These are phyloP conservation scores for Lycium ferocissimum DNA, from an alignment of 257 asterid genomes.

Conservation along the genomic window DNA sequence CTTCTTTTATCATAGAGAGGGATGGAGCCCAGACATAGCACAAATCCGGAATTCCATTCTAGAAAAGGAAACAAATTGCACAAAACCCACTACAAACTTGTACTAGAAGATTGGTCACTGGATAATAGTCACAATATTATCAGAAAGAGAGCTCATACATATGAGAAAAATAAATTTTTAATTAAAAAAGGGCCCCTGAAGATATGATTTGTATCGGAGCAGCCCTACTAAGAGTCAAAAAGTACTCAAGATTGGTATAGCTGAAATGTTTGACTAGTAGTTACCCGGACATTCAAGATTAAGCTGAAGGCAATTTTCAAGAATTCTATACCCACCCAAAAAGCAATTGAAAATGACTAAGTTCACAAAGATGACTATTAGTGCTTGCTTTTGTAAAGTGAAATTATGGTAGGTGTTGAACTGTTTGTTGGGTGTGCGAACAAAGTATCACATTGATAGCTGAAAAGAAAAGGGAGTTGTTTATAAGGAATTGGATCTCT, in stretches of 20 bases:
- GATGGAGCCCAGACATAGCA: neutral
- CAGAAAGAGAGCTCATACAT: neutral
- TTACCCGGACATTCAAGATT: neutral
- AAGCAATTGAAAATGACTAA: constrained; percentile 4
- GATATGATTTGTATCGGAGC: neutral
- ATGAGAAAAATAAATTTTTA: neutral
- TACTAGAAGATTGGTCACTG: neutral
- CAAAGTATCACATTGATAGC: too few species aligned
- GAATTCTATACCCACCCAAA: constrained; percentile 22
- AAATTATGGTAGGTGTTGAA: neutral
- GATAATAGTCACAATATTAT: neutral
- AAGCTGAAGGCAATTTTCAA: neutral
- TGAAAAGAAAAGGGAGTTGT: too few species aligned
- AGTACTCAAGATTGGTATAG: constrained; percentile 23
- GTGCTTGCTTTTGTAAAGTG: neutral
- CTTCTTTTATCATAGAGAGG: neutral
- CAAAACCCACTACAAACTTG: neutral
- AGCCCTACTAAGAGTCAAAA: constrained; percentile 19
- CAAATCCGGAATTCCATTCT: neutral
- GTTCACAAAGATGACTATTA: neutral
- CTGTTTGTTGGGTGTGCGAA: too few species aligned
- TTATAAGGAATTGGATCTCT: too few species aligned
- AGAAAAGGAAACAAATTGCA: neutral
- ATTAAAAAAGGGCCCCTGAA: neutral
- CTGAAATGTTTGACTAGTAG: neutral